A percentile compares a stretch with the other conserved stretches of the same genome.
Evolutionary conservation across 495 filamentous ascomycete genomes (phyloP).

Genomic region (Tuber brumale): DNA sequence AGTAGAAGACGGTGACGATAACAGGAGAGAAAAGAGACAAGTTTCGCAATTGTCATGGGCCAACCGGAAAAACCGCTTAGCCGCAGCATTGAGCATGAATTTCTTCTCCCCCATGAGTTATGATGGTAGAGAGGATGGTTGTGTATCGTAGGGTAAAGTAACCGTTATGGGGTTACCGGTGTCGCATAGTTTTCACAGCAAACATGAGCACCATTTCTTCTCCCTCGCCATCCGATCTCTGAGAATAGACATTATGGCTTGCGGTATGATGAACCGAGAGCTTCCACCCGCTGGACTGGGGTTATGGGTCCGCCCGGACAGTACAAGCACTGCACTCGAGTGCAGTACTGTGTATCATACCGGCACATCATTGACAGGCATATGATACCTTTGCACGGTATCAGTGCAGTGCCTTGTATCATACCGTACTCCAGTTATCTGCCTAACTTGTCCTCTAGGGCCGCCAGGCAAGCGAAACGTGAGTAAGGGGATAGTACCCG

Average conservation of each 20-base stretch:
- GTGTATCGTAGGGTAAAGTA: neutral
- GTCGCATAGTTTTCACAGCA: neutral
- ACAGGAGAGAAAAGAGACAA: neutral
- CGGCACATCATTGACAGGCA: neutral
- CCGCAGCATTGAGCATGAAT: neutral
- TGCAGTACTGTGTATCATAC: neutral
- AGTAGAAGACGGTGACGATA: slow-evolving; percentile 6
- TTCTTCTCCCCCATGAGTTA: neutral
- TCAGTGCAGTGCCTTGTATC: too few species aligned
- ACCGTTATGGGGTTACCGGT: neutral
- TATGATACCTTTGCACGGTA: neutral
- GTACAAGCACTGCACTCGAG: too few species aligned
- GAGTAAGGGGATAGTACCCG: neutral
- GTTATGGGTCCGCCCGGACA: neutral
- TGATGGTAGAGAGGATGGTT: neutral
- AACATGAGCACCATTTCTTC: neutral
- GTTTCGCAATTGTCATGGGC: neutral
- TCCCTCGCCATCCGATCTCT: neutral
- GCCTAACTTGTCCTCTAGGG: neutral
- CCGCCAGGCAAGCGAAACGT: neutral
- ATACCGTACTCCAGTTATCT: too few species aligned
- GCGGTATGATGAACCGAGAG: neutral
- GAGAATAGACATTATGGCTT: neutral
- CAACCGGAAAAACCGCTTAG: neutral
- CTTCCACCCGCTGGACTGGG: neutral